Base-by-base conservation (phyloP, 2,329 filamentous ascomycete genomes). In the Penicillium frequentans region DNA sequence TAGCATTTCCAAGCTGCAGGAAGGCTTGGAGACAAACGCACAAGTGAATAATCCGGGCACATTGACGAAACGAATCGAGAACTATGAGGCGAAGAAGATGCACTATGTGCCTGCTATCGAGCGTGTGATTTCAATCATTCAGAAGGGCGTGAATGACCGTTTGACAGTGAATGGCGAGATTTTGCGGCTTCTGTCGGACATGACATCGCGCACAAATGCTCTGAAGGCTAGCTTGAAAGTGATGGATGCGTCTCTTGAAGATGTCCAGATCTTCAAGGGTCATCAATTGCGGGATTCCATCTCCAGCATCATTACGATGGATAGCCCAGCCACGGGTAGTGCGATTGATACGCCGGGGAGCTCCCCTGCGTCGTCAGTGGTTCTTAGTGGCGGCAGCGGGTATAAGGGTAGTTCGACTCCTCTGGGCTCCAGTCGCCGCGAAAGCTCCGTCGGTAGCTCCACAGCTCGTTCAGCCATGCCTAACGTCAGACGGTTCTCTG, bases 91-190 rank as follows among this genome's bases (percentile, higher is more conserved):
- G 44, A 99, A 98, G 81, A 96, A 93, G 75, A 86, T 86, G 57
- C 93, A 98, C 72, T 99, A 98, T 69, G 90, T 92, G 1, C 91
- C 93, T 10, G 93, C 95, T 1, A 96, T 99, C 70, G 91, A 95
- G 71, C 86, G 93, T 43, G 91, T 99, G 8, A 78, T 98, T 19
- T 87, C 89, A 39, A 96, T 98, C 70, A 97, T 98, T 50, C 91
- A 97, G 66, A 93, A 91, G 70, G 95, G 95, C n/a, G 89, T 98
- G 68, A 90, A 90, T 70, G 92, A 98, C 69, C 86, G 95, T n/a
- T 81, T 97, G 49, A 98, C 95, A 0, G 91, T 98, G 54, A 98
- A 99, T 70, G 95, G 95, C 45, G 95, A 98, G 75, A 95, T 98
- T 60, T 76, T 98, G 27, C 86, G 92, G 45, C 80, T 98, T 31